Conservation (phyloP, 441 rosid genomes). For the Erodium texanum region DNA sequence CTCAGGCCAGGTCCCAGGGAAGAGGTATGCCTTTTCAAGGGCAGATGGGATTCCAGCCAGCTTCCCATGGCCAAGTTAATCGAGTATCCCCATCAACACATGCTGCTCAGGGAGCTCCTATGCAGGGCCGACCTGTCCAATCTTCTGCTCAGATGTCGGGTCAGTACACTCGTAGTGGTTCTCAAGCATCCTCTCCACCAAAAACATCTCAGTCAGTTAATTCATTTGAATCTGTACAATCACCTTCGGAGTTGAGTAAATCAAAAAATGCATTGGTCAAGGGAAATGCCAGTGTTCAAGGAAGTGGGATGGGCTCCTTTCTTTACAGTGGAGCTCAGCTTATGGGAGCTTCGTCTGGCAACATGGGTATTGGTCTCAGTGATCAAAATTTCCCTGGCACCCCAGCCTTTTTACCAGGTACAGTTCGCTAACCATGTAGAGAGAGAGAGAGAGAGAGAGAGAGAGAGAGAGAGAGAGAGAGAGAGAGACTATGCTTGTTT, state of each 20-base stretch:
- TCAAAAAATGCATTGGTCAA: constrained; percentile 46
- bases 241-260: constrained; percentile 47
- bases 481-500: no score
- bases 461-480: background rate
- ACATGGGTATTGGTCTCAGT: constrained; percentile 51
- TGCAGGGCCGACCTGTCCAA: constrained; percentile 38
- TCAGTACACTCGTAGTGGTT: constrained; percentile 45
- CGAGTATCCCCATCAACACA: constrained; percentile 33
- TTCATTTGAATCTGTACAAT: constrained; percentile 50
- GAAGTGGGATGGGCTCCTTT: constrained; percentile 58
- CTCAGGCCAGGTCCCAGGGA: constrained; percentile 52
- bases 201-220: constrained; percentile 33
- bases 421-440: constrained; percentile 8
- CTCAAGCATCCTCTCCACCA: constrained; percentile 62
- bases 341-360: constrained; percentile 49
- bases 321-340: constrained; percentile 61
- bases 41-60: constrained; percentile 43
- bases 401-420: constrained; percentile 74
- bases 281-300: constrained; percentile 56
- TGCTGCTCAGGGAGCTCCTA: constrained; percentile 31
- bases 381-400: constrained; percentile 64
- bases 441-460: background rate
- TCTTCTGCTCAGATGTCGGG: constrained; percentile 38
- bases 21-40: constrained; percentile 41
- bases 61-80: constrained; percentile 35